Base-by-base conservation (phyloP, 163 green algal genomes). In the Prototheca stagnorum region DNA sequence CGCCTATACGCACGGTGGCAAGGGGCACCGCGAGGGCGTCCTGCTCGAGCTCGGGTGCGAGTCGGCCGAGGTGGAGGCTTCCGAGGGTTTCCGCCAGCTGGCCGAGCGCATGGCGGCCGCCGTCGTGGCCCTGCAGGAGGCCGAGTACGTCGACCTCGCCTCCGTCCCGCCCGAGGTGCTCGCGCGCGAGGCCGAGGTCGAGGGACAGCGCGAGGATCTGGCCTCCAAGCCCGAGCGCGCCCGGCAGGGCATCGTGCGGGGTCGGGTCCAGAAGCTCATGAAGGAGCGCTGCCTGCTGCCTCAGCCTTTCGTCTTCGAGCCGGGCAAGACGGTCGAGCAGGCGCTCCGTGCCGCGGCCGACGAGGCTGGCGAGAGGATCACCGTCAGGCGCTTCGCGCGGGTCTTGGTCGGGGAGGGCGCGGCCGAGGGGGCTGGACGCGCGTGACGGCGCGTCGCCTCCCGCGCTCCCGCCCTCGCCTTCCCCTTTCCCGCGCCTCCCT, bases 131-230 rank as follows among this genome's bases (percentile, higher is more conserved):
- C 84, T 59, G 44, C 67, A 73, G 16, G 56, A 72, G 12, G 65
- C 90, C 15, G 55, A 74, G 51, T 80, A 80, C 23, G 82, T 95
- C 24, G 57, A 45, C 5, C 29, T 60, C 0, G 74, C 84, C 16
- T 85, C 95, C 46, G 77, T 93, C 22, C 72, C 79, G 2, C 54
- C 70, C 0, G 82, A 67, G 14, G 66, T 92, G 42, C 68, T 87
- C 21, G 84, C 73, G 41, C 61, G 62, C 29, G 88, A 98, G 78
- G 72, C 75, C 43, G 68, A 80, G 58, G 85, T 95, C 33, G 88
- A 95, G 68, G 92, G 93, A 81, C 67, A 72, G 12, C 88, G 88
- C 54, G 88, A 97, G 52, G 88, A 98, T 69, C 60, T 98, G 19
- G 56, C 73, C 59, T 66, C 22, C 73, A 98, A 98, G 72, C 84